phyloP scores from a whole-genome alignment of 75 land plant species.

The Larix kaempferi region DNA sequence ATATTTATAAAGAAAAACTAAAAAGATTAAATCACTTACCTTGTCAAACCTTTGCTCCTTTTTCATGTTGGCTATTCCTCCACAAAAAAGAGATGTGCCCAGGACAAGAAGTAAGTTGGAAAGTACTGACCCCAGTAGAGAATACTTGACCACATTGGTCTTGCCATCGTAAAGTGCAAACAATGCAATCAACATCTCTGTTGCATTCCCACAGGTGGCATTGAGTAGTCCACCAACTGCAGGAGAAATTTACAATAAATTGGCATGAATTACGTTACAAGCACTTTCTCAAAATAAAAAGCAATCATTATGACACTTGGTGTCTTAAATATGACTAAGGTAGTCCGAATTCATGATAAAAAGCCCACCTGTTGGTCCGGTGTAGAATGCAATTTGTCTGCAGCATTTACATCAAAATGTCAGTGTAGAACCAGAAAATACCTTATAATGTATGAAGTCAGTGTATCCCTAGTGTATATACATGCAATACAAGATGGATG shows the following conservation, averaged over 20 bases:
- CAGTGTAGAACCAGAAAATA: not conserved
- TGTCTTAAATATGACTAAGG: not conserved
- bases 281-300: not conserved
- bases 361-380: conserved; percentile 82
- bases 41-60: conserved; percentile 53
- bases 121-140: conserved; percentile 61
- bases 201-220: conserved; percentile 80
- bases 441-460: not conserved
- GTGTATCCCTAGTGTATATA: too few relatives aligned
- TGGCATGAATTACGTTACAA: not conserved
- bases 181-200: conserved; percentile 70
- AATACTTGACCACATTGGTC: conserved; percentile 57
- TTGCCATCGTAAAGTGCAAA: conserved; percentile 42
- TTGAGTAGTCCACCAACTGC: conserved; percentile 73
- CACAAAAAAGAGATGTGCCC: conserved; percentile 67
- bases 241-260: not conserved
- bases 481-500: too few relatives aligned
- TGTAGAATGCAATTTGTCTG: conserved; percentile 91
- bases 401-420: not conserved
- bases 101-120: conserved; percentile 72
- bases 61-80: conserved; percentile 49
- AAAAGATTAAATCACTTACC: conserved; percentile 16
- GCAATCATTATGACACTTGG: not conserved
- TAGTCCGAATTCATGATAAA: not conserved
- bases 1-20: too few relatives aligned